These are phyloP conservation scores for Yarrowia sp. DNA, from an alignment of 805 yeast genomes.

Conservation along the genomic window DNA sequence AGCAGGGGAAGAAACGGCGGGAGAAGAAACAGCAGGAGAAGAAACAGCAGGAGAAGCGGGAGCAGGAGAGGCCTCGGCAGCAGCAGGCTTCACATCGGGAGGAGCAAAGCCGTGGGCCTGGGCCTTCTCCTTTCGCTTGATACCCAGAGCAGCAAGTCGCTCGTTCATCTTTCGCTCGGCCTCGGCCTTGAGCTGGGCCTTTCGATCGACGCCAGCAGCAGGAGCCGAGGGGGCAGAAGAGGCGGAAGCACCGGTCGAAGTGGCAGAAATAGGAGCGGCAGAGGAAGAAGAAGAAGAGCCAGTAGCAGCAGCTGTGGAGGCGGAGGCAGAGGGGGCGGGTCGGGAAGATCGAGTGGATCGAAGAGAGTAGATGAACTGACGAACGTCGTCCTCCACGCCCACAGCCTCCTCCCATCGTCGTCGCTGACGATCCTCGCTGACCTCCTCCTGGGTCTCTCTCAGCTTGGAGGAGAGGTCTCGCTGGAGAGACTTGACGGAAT, in stretches of 20 bases:
- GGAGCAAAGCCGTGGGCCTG: slow-evolving; percentile 43
- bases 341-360: slow-evolving; percentile 38
- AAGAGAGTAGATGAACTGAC: slow-evolving; percentile 65
- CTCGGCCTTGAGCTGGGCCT: slow-evolving; percentile 83
- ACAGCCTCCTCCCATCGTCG: slow-evolving; percentile 83
- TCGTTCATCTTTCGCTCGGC: slow-evolving; percentile 84
- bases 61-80: slow-evolving; percentile 4
- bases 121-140: slow-evolving; percentile 50
- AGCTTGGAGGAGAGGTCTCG: slow-evolving; percentile 56
- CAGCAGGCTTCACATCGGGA: slow-evolving; percentile 41
- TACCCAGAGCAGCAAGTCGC: slow-evolving; percentile 80
- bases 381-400: slow-evolving; percentile 75
- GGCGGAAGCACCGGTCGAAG: slow-evolving; percentile 26
- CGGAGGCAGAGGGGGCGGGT: slow-evolving; percentile 36
- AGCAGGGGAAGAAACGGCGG: slow-evolving; percentile 39
- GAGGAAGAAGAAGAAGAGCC: slow-evolving; percentile 1
- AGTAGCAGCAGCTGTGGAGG: background rate
- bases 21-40: slow-evolving; percentile 38
- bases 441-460: slow-evolving; percentile 51
- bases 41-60: background rate
- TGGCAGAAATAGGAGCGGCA: slow-evolving; percentile 15
- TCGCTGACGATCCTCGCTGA: slow-evolving; percentile 55
- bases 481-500: slow-evolving; percentile 70
- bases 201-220: slow-evolving; percentile 66
- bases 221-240: slow-evolving; percentile 24